Evolutionary conservation across 2,329 filamentous ascomycete species (phyloP).

Genomic region (Metarhizium humberi): DNA sequence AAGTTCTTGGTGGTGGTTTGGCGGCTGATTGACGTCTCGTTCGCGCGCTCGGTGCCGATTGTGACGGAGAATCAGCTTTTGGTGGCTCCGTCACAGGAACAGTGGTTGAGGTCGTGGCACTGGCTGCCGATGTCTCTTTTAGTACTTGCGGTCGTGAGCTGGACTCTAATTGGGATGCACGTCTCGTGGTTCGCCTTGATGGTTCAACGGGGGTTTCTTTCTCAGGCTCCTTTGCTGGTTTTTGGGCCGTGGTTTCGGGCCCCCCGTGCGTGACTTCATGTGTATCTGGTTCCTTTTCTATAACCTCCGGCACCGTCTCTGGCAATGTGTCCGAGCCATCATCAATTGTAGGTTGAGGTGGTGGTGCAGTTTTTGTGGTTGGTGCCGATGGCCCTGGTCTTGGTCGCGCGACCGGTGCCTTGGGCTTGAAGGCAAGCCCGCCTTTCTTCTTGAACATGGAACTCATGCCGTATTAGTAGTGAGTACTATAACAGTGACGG

Average conservation of each 20-base stretch:
- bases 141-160: not conserved
- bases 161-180: conserved; percentile 3
- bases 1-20: not conserved
- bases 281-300: not conserved
- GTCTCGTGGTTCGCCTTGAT: not conserved
- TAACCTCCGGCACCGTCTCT: not conserved
- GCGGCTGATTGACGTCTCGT: conserved; percentile 2
- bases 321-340: not conserved
- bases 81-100: not conserved
- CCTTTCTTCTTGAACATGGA: conserved; percentile 60
- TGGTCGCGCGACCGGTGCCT: conserved; percentile 45
- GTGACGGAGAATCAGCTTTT: not conserved
- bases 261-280: not conserved
- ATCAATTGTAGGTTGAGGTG: conserved; percentile 4
- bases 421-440: conserved; percentile 59
- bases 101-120: not conserved
- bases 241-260: not conserved
- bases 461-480: conserved; percentile 40
- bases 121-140: not conserved
- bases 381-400: conserved; percentile 3
- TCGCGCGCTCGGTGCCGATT: not conserved
- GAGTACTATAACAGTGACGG: not conserved
- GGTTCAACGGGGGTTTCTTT: not conserved
- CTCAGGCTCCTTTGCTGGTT: not conserved
- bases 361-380: conserved; percentile 3